These are phyloP conservation scores for Plantago coronopus DNA, from an alignment of 305 asterid genomes.

Conservation along the genomic window DNA sequence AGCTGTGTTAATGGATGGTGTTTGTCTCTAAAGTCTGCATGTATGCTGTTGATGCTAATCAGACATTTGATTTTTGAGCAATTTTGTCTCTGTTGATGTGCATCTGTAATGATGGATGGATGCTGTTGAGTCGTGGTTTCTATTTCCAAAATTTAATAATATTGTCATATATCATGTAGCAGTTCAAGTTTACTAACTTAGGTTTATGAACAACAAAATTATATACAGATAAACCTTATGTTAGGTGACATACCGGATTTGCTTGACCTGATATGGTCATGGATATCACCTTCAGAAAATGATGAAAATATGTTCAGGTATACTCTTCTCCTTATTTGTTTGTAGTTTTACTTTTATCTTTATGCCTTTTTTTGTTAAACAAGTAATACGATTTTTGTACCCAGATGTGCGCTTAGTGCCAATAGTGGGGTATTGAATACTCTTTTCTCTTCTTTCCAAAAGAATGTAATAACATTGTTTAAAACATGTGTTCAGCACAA, in stretches of 20 bases:
- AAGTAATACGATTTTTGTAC: neutral
- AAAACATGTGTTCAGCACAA: too few relatives aligned
- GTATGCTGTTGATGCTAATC: too few relatives aligned
- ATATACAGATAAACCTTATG: constrained; percentile 89
- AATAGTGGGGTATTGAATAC: too few relatives aligned
- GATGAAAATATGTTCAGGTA: constrained; percentile 74
- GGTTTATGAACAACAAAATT: constrained; percentile 34
- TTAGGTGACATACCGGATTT: constrained; percentile 82
- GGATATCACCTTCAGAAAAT: constrained; percentile 91
- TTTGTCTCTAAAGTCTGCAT: too few relatives aligned
- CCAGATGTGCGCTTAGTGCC: too few relatives aligned
- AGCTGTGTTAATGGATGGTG: too few relatives aligned
- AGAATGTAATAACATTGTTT: too few relatives aligned
- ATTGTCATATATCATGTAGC: constrained; percentile 5
- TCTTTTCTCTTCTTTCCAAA: too few relatives aligned
- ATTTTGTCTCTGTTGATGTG: neutral
- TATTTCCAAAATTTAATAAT: neutral
- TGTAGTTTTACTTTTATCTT: constrained; percentile 4
- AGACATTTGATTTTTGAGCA: constrained; percentile 1
- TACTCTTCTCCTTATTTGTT: constrained; percentile 3
- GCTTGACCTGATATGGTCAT: constrained; percentile 84
- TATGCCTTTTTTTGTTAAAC: constrained; percentile 9
- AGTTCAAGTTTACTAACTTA: constrained; percentile 17
- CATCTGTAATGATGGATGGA: neutral
- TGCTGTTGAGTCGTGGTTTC: neutral